Base-by-base conservation (phyloP, 176 grass and related monocot species). In the Eragrostis nindensis region DNA sequence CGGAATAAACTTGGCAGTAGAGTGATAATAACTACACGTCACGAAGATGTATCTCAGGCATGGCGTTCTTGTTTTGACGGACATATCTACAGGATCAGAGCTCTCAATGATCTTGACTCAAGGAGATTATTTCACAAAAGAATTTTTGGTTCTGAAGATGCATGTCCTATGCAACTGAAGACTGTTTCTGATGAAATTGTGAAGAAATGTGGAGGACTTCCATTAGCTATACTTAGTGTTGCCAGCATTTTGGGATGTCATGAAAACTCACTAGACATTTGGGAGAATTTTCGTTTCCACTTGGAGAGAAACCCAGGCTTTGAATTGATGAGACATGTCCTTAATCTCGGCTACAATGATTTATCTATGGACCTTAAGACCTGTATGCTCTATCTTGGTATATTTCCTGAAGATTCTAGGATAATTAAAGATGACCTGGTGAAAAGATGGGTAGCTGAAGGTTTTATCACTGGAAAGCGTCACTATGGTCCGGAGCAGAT, bases 371-470 rank as follows among this genome's bases (percentile, higher is more conserved):
- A 76, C 10, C 56, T 56, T 56, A 45, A 10, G 72, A 59, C 49
- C 0, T 84, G 72, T 38, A 24, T 76, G 52, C 7, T 76, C 0
- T 84, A 76, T 57, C 62, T 84, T 6, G 52, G 62, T 60, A 25
- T 75, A 56, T 84, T 84, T 24, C 82, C 72, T 68, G 82, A 76
- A 69, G 39, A 84, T 59, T 7, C 32, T 8, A 57, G n/a, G 22
- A 59, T 84, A 57, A 2, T 5, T 2, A 84, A 76, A 49, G 40
- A 76, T 59, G 50, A 76, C 43, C 55, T 84, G 26, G 0, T 25
- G 13, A 84, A 39, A 19, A 14, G 82, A 47, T 84, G 82, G 82
- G 75, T 68, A 17, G 82, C 82, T 2, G 82, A 84, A 25, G 72
- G 82, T 38, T 76, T 79, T 57, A 19, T 57, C 6, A 22, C 54